Evolutionary conservation across 192 early-diverging fungal species (phyloP).

Genomic region (Spizellomyces sp.): DNA sequence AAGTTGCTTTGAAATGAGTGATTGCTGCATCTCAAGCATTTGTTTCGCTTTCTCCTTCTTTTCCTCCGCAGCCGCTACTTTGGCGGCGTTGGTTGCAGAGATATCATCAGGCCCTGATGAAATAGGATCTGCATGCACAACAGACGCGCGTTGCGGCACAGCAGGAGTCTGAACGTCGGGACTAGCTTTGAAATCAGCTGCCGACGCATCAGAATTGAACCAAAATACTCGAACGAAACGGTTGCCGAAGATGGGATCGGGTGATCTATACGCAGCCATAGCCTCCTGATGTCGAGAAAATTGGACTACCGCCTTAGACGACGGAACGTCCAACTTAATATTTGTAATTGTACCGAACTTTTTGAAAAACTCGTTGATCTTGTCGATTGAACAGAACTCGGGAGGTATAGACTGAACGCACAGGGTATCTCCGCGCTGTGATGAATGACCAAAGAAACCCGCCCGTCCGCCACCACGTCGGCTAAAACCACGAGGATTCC

Average conservation of each 20-base stretch:
- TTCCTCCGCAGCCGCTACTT: conserved; percentile 41
- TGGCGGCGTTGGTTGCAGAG: not conserved
- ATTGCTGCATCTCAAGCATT: conserved; percentile 57
- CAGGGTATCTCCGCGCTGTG: conserved; percentile 47
- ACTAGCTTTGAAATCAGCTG: not conserved
- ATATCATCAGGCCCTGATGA: not conserved
- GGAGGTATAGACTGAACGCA: conserved; percentile 78
- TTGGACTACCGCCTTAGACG: conserved; percentile 64
- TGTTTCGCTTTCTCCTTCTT: conserved; percentile 43
- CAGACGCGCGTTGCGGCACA: not conserved
- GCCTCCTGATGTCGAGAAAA: conserved; percentile 67
- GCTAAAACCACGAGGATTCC: conserved; percentile 17
- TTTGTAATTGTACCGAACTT: conserved; percentile 77
- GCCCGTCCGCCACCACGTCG: conserved; percentile 17
- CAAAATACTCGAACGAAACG: conserved; percentile 88
- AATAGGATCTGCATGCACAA: too few relatives aligned
- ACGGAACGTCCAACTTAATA: conserved; percentile 61
- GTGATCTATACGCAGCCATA: conserved; percentile 67
- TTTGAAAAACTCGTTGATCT: conserved; percentile 77
- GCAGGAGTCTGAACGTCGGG: not conserved
- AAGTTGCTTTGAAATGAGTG: conserved; percentile 59
- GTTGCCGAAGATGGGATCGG: conserved; percentile 81
- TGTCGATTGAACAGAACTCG: conserved; percentile 67
- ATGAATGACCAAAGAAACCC: conserved; percentile 18
- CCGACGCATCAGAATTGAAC: conserved; percentile 30